Evolutionary conservation across 2,329 filamentous ascomycete species (phyloP), one percentile per base, ranked within the genome.

Genomic region (Huntiella omanensis): DNA sequence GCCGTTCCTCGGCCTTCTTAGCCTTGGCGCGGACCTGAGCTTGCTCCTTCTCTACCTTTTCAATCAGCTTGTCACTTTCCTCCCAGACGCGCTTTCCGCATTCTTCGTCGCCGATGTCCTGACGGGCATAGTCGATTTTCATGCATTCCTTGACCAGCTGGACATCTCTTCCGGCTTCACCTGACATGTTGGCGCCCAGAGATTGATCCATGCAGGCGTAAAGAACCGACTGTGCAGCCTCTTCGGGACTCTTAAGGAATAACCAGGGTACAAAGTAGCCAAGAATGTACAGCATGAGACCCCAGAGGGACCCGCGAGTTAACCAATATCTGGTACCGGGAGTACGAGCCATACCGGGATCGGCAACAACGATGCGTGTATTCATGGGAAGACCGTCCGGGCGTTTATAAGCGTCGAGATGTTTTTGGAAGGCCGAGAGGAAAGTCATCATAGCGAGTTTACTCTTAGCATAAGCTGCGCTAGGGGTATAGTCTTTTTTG

Each of bases 41-140:
- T 17, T 79, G 74, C 57, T 80, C 75, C 64, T 83, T 92, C 62
- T 96, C 87, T 11, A 80, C 73, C 54, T 72, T 71, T 59, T 92
- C 80, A 47, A 96, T 79, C 52, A 92, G 73, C 57, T 75, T 76
- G 56, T 94, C 87, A 57, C 83, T 94, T 49, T 83, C 77, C 57
- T 92, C 75, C 88, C 88, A 98, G 12, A 98, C 66, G 59, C 78
- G 75, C 70, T 92, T 86, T 49, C 85, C 86, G 28, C 83, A 64
- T 15, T 71, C 72, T 52, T 92, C 86, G 57, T 93, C 82, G 52
- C 71, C 71, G 39, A 95, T 69, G 55, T 95, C 87, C 19, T 64
- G 67, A 45, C 83, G 70, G 19, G 79, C 70, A 59, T 76, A 80
- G 51, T 80, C 73, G 13, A 87, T 70, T 56, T 84, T 74, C 54